Evolutionary conservation across 2,329 filamentous ascomycete species (phyloP).

Genomic region (Phialophora chinensis): DNA sequence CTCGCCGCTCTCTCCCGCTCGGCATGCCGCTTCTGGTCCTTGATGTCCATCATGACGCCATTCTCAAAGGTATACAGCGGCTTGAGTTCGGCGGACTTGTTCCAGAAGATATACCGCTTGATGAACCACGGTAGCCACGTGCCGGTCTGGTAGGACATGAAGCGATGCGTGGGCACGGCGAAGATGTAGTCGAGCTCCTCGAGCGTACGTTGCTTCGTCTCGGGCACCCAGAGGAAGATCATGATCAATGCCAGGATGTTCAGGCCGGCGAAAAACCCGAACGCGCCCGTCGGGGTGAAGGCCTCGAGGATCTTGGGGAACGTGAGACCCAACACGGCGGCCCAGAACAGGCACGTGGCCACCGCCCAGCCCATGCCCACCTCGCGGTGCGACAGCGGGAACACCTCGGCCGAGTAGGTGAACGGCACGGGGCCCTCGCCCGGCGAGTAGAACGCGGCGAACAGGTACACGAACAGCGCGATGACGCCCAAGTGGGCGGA

Average conservation of each 20-base stretch:
- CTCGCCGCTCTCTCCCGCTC: neutral
- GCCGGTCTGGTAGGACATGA: conserved; percentile 48
- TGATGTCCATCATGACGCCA: conserved; percentile 16
- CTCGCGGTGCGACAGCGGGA: conserved; percentile 58
- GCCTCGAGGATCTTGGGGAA: conserved; percentile 41
- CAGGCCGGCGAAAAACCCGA: conserved; percentile 56
- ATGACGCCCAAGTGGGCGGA: conserved; percentile 56
- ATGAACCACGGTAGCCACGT: conserved; percentile 55
- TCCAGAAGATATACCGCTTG: conserved; percentile 51
- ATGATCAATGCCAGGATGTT: conserved; percentile 56
- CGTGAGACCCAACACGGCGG: conserved; percentile 55
- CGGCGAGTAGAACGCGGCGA: conserved; percentile 59
- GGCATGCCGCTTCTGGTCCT: conserved; percentile 9
- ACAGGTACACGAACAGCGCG: conserved; percentile 64
- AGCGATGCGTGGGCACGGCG: conserved; percentile 51
- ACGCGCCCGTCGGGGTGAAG: conserved; percentile 39
- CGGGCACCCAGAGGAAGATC: conserved; percentile 50
- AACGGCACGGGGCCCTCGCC: conserved; percentile 22
- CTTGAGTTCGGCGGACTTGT: conserved; percentile 42
- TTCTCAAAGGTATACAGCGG: conserved; percentile 60
- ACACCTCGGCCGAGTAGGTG: conserved; percentile 46
- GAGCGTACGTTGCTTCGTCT: conserved; percentile 43
- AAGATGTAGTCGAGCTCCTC: conserved; percentile 55
- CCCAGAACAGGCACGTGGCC: conserved; percentile 56
- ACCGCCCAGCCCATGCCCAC: conserved; percentile 53